Evolutionary conservation across 1,284 basidiomycete species (phyloP), one percentile per base, ranked within the genome.

Genomic region (Trichosporon sp.): DNA sequence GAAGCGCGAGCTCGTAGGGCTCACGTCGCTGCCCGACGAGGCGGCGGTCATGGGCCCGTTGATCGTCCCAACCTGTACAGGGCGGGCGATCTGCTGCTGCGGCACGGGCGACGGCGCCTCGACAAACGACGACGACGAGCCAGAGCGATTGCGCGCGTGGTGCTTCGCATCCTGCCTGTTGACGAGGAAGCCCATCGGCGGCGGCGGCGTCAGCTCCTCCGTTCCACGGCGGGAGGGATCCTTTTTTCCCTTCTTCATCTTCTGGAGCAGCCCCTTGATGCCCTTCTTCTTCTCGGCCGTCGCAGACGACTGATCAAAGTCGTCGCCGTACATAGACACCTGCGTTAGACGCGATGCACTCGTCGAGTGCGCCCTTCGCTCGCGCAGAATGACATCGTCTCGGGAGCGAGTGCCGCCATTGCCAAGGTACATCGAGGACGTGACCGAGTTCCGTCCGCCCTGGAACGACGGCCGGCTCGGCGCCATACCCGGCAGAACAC

Each of bases 161-260:
- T 71, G 70, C 19, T 70, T 64, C 8, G 71, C 60, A 46, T 74
- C 71, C 10, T 71, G 69, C 16, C 89, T 85, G 46, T 86, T 85
- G 2, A 92, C 89, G 37, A 94, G 84, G 80, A 91, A 92, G 0
- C 89, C 90, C 63, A 94, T 76, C 2, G 90, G 88, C 3, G 92
- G 92, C 4, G 92, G 92, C 1, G 92, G 92, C 2, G 89, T 87
- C 36, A 94, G 82, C 66, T 70, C 49, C 36, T 68, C 62, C 13
- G 64, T 56, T 3, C 57, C 23, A 10, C 21, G 23, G 5, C 62
- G 49, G 2, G 56, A 56, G 16, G 84, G 79, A 73, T 90, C 88
- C 69, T 34, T 63, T 52, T 68, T 63, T 56, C 62, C 32, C 58
- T 71, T 71, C 60, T 74, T 75, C 69, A 94, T 87, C 56, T 90